Evolutionary conservation across 2,329 filamentous ascomycete species (phyloP).

Genomic region (Epicoccum nigrum): DNA sequence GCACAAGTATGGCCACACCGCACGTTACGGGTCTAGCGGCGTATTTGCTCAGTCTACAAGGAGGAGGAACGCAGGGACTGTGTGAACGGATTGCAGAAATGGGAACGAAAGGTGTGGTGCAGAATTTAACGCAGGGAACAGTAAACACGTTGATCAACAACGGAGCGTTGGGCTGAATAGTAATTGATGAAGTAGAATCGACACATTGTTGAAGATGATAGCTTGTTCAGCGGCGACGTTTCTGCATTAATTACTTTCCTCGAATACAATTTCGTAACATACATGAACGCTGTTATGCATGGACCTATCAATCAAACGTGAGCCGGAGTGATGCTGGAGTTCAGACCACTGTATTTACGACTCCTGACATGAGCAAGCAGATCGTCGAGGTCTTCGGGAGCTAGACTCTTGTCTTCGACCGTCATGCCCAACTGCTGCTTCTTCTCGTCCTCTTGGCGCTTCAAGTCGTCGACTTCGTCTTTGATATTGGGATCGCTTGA

Average conservation of each 20-base stretch:
- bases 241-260: no score
- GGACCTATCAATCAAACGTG: neutral
- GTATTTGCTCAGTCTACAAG: conserved; percentile 65
- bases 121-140: conserved; percentile 51
- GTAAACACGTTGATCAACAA: conserved; percentile 61
- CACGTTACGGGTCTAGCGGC: conserved; percentile 72
- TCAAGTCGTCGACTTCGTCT: neutral
- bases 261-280: neutral
- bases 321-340: conserved; percentile 10
- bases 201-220: no score
- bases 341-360: neutral
- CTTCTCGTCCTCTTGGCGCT: conserved; percentile 20
- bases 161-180: conserved; percentile 30
- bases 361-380: conserved; percentile 8
- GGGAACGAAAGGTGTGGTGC: conserved; percentile 46
- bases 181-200: neutral
- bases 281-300: neutral
- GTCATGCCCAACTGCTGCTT: conserved; percentile 28
- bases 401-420: conserved; percentile 22
- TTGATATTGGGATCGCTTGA: conserved; percentile 6
- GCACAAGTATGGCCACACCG: conserved; percentile 72
- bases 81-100: conserved; percentile 54
- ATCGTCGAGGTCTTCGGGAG: conserved; percentile 17
- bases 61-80: conserved; percentile 47
- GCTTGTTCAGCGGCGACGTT: no score